Percentiles rank a stretch among this genome's conserved stretches.
Conservation (phyloP, 805 yeast genomes). For the Saturnispora halmiae region DNA sequence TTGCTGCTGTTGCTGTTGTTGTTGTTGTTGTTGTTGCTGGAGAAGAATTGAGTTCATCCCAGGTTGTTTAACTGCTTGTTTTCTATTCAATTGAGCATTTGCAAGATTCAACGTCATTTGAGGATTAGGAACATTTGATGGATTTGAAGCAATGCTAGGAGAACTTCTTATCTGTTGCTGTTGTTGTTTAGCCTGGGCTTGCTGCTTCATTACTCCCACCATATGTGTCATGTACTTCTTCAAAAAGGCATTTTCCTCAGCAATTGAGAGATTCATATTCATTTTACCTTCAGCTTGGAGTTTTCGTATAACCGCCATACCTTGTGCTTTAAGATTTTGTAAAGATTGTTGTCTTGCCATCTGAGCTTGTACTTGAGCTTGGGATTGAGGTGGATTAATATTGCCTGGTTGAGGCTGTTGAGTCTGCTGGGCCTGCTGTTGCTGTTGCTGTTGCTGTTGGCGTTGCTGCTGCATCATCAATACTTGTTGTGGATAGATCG, state of each 20-base stretch:
- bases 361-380: conserved; percentile 5
- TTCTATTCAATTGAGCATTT: not conserved
- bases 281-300: conserved; percentile 28
- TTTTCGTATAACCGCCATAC: conserved; percentile 28
- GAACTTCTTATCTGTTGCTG: conserved; percentile 5
- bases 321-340: conserved; percentile 28
- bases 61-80: conserved; percentile 7
- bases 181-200: conserved; percentile 15
- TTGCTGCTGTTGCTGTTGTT: conserved; percentile 15
- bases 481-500: conserved; percentile 28
- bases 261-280: conserved; percentile 26
- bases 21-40: conserved; percentile 13
- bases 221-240: conserved; percentile 28
- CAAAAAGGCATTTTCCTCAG: conserved; percentile 29
- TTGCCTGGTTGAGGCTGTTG: conserved; percentile 10
- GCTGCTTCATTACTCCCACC: conserved; percentile 16
- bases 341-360: conserved; percentile 13
- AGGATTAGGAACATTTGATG: too few relatives aligned
- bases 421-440: not conserved
- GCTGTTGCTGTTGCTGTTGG: conserved; percentile 13
- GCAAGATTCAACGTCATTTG: not conserved
- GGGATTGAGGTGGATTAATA: not conserved
- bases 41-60: conserved; percentile 10
- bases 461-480: conserved; percentile 20
- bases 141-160: not conserved